Evolutionary conservation across 768 basidiomycete genomes (phyloP).

Genomic region (Dictyophora rubrovolvata): DNA sequence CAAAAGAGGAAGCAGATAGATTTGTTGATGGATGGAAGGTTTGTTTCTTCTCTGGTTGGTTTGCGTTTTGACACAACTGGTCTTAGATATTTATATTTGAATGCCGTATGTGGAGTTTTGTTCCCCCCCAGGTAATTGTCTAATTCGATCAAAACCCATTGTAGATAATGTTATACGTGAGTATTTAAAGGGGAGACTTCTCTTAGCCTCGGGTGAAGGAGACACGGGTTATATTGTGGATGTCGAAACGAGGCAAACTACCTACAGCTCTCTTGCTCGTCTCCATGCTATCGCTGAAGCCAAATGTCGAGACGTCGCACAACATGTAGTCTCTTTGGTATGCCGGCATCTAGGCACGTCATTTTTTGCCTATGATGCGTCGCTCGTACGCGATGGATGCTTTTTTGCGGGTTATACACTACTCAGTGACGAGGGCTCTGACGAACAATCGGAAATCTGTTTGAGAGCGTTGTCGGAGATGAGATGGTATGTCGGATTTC

Average conservation of each 20-base stretch:
- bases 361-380: slow-evolving; percentile 80
- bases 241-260: slow-evolving; percentile 11
- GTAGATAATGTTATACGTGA: slow-evolving; percentile 82
- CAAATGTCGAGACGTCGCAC: slow-evolving; percentile 35
- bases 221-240: slow-evolving; percentile 7
- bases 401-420: slow-evolving; percentile 78
- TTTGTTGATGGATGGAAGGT: slow-evolving; percentile 87
- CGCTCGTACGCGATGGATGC: slow-evolving; percentile 79
- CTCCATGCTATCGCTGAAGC: slow-evolving; percentile 33
- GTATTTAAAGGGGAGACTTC: slow-evolving; percentile 55
- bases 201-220: slow-evolving; percentile 18
- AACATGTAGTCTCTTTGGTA: slow-evolving; percentile 37
- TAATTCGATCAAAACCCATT: slow-evolving; percentile 9
- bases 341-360: slow-evolving; percentile 40
- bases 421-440: slow-evolving; percentile 40
- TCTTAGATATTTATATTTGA: slow-evolving; percentile 81
- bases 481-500: slow-evolving; percentile 48
- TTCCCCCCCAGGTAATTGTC: not conserved
- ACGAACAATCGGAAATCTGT: slow-evolving; percentile 48
- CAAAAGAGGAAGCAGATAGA: slow-evolving; percentile 45
- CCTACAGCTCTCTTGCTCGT: slow-evolving; percentile 23
- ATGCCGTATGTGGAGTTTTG: slow-evolving; percentile 47
- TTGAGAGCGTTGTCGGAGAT: slow-evolving; percentile 70
- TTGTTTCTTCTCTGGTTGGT: slow-evolving; percentile 18
- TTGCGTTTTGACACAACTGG: not conserved